Evolutionary conservation across 1,139 yeast genomes (phyloP), one percentile per base, ranked within the genome.

Genomic region (Kodamaea fungicola): DNA sequence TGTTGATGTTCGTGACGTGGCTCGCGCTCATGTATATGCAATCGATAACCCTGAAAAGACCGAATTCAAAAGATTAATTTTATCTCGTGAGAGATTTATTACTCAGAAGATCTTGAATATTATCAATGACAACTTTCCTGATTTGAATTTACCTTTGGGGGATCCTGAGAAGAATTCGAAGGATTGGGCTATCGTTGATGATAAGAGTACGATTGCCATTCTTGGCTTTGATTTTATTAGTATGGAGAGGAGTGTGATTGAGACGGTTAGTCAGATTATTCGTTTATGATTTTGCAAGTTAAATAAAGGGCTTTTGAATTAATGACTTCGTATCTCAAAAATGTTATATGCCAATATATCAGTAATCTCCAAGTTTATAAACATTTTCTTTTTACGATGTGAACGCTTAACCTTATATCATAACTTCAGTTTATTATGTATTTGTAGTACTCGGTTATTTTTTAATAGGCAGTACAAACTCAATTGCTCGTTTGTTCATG

Each of bases 251-350:
- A 53, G 71, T 6, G 59, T 73, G n/a, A 47, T 49, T 37, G 80
- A 74, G 49, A 57, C 78, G 1, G 67, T 71, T 22, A 40, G 48
- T 22, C 80, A 75, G 47, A 64, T 74, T 32, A 10, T n/a, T n/a
- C n/a, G n/a, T n/a, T n/a, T n/a, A n/a, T n/a, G n/a, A n/a, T n/a
- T n/a, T n/a, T 23, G 25, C 8, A 23, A 23, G 25, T 23, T 7
- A 23, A 9, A 23, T 9, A n/a, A n/a, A n/a, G n/a, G n/a, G n/a
- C n/a, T n/a, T n/a, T n/a, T n/a, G n/a, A n/a, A n/a, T n/a, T n/a
- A n/a, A n/a, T n/a, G n/a, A n/a, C n/a, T n/a, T n/a, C n/a, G n/a
- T n/a, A n/a, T n/a, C n/a, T n/a, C n/a, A n/a, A n/a, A n/a, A n/a
- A n/a, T n/a, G n/a, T n/a, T n/a, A n/a, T n/a, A n/a, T n/a, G n/a